Evolutionary conservation across 208 protist species (phyloP).

Genomic region (Acanthamoeba divionensis): DNA sequence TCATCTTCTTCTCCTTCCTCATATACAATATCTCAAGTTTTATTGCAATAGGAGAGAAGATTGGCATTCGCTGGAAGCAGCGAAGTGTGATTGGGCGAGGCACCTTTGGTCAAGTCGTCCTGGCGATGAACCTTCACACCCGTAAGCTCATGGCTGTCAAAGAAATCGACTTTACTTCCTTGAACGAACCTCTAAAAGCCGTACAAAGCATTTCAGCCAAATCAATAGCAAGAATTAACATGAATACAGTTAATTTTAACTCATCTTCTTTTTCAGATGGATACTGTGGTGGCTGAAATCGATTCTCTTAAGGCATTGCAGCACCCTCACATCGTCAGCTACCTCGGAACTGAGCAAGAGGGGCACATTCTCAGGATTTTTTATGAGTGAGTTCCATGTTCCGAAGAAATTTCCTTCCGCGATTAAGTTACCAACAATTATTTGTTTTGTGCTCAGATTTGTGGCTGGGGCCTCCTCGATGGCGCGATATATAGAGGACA

Average conservation of each 20-base stretch:
- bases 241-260: neutral
- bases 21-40: too few species aligned
- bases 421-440: neutral
- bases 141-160: slow-evolving; percentile 34
- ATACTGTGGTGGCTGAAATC: neutral
- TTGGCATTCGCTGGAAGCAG: neutral
- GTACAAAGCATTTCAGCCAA: too few species aligned
- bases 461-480: slow-evolving; percentile 3
- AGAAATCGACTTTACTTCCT: neutral
- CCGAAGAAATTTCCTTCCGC: neutral
- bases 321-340: slow-evolving; percentile 11
- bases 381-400: neutral
- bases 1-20: too few species aligned
- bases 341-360: slow-evolving; percentile 19
- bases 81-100: neutral
- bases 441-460: neutral
- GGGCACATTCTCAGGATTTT: slow-evolving; percentile 10
- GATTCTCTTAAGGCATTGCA: neutral
- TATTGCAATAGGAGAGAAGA: too few species aligned
- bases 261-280: neutral
- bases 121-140: neutral
- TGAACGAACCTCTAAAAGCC: neutral
- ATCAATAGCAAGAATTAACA: too few species aligned
- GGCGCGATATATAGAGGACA: neutral
- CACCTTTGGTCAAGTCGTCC: slow-evolving; percentile 32